A percentile compares a stretch with the other conserved stretches of the same genome.
Conservation (phyloP, 2,329 filamentous ascomycete species). For the Byssochlamys sp. region DNA sequence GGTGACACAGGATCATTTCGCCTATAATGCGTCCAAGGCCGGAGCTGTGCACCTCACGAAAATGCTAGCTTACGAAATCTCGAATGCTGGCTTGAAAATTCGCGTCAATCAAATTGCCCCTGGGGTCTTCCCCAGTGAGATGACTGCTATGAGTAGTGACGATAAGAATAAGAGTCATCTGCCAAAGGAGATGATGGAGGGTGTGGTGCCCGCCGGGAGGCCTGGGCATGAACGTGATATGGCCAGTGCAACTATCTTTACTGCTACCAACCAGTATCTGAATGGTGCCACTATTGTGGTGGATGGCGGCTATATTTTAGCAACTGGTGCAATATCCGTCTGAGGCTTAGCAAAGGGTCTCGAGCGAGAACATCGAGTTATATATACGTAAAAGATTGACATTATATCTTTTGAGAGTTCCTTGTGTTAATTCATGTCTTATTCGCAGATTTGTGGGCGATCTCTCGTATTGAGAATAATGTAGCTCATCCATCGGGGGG, state of each 20-base stretch:
- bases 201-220: slow-evolving; percentile 52
- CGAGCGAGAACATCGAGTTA: neutral
- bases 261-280: slow-evolving; percentile 43
- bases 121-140: slow-evolving; percentile 60
- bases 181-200: slow-evolving; percentile 50
- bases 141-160: slow-evolving; percentile 53
- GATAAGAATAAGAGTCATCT: slow-evolving; percentile 53
- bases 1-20: slow-evolving; percentile 61
- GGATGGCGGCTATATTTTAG: slow-evolving; percentile 43
- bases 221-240: slow-evolving; percentile 60
- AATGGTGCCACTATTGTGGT: slow-evolving; percentile 46
- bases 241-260: slow-evolving; percentile 51
- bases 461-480: neutral
- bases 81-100: slow-evolving; percentile 48
- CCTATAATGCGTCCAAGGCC: slow-evolving; percentile 72
- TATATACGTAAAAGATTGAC: neutral
- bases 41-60: slow-evolving; percentile 64
- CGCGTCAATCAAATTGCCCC: slow-evolving; percentile 60
- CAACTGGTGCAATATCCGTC: slow-evolving; percentile 14
- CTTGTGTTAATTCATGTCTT: too few relatives aligned
- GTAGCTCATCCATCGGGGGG: neutral
- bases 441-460: too few relatives aligned
- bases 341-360: neutral
- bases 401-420: neutral
- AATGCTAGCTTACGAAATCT: slow-evolving; percentile 57